Conservation (phyloP, 768 basidiomycete species). For the Tulasnella sp. region DNA sequence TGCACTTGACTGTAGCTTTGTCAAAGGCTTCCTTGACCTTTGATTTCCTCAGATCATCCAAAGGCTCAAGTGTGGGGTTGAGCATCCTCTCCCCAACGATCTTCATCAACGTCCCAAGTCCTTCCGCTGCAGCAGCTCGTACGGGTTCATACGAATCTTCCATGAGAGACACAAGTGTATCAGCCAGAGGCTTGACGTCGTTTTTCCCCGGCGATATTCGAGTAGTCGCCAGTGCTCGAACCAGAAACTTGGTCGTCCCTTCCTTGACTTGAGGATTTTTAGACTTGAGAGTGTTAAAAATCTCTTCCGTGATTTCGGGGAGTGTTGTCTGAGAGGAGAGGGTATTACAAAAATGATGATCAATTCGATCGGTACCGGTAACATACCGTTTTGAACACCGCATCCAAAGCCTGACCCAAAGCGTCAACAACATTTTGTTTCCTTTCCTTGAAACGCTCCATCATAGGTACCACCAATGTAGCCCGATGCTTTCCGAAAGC, state of each 20-base stretch:
- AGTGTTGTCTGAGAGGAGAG: slow-evolving; percentile 47
- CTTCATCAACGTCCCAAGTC: slow-evolving; percentile 85
- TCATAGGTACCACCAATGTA: slow-evolving; percentile 55
- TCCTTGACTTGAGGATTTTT: slow-evolving; percentile 98
- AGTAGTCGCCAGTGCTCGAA: slow-evolving; percentile 61
- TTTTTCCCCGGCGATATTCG: slow-evolving; percentile 52
- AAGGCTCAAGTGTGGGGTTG: slow-evolving; percentile 69
- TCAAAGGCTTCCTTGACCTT: slow-evolving; percentile 93
- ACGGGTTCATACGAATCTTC: slow-evolving; percentile 86
- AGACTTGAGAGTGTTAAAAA: slow-evolving; percentile 58
- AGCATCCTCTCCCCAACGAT: slow-evolving; percentile 91
- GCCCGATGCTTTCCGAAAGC: slow-evolving; percentile 66
- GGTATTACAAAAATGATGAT: slow-evolving; percentile 14
- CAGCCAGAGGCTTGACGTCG: slow-evolving; percentile 73
- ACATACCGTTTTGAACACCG: slow-evolving; percentile 69
- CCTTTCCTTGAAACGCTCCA: slow-evolving; percentile 88
- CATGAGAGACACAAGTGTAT: slow-evolving; percentile 56
- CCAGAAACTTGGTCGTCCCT: slow-evolving; percentile 76
- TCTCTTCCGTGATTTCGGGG: slow-evolving; percentile 69
- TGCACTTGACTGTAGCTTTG: slow-evolving; percentile 84
- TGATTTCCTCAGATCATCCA: slow-evolving; percentile 74
- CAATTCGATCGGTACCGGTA: not conserved
- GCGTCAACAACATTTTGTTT: slow-evolving; percentile 84
- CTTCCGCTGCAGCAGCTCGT: slow-evolving; percentile 76
- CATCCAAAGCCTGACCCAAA: slow-evolving; percentile 78